Evolutionary conservation across 495 filamentous ascomycete genomes (phyloP).

Genomic region (Daldinia vernicosa): DNA sequence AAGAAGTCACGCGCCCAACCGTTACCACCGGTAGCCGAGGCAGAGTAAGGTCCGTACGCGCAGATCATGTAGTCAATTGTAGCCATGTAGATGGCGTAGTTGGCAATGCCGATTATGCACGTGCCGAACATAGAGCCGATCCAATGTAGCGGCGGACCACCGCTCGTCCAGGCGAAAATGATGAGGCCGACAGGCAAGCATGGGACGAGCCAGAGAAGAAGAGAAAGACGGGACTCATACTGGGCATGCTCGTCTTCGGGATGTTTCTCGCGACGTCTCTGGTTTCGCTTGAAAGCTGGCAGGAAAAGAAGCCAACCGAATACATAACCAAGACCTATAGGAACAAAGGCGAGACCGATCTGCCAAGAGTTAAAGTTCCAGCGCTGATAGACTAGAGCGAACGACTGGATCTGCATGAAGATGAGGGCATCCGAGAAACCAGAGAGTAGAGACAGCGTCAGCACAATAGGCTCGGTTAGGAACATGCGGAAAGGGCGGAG

Average conservation of each 20-base stretch:
- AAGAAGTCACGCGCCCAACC: slow-evolving; percentile 79
- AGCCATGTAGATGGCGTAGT: slow-evolving; percentile 80
- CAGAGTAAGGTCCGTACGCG: slow-evolving; percentile 79
- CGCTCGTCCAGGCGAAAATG: slow-evolving; percentile 73
- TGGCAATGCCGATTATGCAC: slow-evolving; percentile 71
- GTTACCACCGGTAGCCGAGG: slow-evolving; percentile 80
- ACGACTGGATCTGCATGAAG: slow-evolving; percentile 79
- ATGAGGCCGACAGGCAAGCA: slow-evolving; percentile 73
- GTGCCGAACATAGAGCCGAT: slow-evolving; percentile 67
- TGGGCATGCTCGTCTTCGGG: slow-evolving; percentile 68
- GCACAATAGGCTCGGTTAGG: slow-evolving; percentile 77
- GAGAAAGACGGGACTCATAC: slow-evolving; percentile 65
- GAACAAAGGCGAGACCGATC: slow-evolving; percentile 69
- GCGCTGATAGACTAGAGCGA: slow-evolving; percentile 69
- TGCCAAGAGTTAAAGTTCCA: slow-evolving; percentile 67
- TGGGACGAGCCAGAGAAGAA: slow-evolving; percentile 69
- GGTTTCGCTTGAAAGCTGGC: slow-evolving; percentile 68
- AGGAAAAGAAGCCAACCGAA: slow-evolving; percentile 71
- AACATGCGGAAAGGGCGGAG: slow-evolving; percentile 81
- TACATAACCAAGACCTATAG: slow-evolving; percentile 71
- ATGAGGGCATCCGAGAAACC: slow-evolving; percentile 84
- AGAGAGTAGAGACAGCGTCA: slow-evolving; percentile 73
- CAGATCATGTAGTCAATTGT: slow-evolving; percentile 90
- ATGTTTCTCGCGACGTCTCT: slow-evolving; percentile 58
- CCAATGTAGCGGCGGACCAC: slow-evolving; percentile 71